Evolutionary conservation across 2,329 filamentous ascomycete genomes (phyloP).

Genomic region (Pseudocercospora ulei): DNA sequence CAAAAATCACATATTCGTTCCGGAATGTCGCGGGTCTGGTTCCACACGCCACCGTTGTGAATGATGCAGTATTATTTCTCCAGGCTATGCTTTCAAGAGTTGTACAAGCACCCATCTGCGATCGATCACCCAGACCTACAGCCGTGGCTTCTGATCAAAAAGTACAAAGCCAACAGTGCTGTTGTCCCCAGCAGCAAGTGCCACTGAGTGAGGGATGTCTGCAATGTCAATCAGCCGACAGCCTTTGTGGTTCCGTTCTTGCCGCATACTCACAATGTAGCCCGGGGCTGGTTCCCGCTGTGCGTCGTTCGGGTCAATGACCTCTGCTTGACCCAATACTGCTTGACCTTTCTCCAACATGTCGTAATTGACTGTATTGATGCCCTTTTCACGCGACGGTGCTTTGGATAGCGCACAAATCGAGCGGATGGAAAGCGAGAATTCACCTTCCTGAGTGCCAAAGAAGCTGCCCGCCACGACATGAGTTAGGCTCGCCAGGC

Average conservation of each 20-base stretch:
- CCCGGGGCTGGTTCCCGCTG: neutral
- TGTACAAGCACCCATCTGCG: too few species aligned
- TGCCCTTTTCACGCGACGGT: constrained; percentile 12
- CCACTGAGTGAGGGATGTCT: neutral
- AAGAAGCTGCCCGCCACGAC: constrained; percentile 74
- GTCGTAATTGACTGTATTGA: neutral
- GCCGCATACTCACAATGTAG: neutral
- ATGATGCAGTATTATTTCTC: too few species aligned
- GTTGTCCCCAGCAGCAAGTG: neutral
- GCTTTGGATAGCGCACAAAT: constrained; percentile 42
- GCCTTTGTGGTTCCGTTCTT: too few species aligned
- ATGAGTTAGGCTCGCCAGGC: too few species aligned
- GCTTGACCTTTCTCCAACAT: constrained; percentile 17
- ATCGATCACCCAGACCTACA: too few species aligned
- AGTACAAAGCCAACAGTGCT: neutral
- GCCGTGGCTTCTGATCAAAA: neutral
- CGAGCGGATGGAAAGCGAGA: constrained; percentile 49
- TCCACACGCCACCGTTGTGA: too few species aligned
- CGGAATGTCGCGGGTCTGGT: too few species aligned
- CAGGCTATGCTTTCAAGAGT: too few species aligned
- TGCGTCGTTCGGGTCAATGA: neutral
- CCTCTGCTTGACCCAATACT: neutral
- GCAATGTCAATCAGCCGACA: neutral
- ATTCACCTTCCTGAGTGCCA: constrained; percentile 60
- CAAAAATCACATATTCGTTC: constrained; percentile 3